Percentiles rank a stretch among this genome's conserved stretches.
Evolutionary conservation across 306 rosid species (phyloP).

Genomic region (Casuarina cunninghamiana): DNA sequence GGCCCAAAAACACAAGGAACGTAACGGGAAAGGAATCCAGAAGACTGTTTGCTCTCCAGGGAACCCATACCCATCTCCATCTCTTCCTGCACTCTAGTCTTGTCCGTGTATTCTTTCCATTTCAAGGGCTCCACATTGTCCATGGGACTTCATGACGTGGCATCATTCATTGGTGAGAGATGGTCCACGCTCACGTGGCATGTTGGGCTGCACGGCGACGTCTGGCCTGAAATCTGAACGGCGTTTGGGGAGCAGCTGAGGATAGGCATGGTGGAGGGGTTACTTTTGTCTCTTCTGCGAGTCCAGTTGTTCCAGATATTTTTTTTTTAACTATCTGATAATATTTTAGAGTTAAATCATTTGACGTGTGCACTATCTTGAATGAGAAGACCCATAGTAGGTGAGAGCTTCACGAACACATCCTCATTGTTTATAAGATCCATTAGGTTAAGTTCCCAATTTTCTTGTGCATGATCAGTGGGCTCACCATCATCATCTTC

Average conservation of each 20-base stretch:
- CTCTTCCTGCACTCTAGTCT: background rate
- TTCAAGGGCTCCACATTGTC: no score
- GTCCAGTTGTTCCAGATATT: background rate
- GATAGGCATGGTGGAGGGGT: no score
- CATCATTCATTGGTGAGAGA: background rate
- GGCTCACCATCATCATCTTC: constrained; percentile 10
- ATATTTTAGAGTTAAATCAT: background rate
- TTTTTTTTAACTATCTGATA: background rate
- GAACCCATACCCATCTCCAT: constrained; percentile 12
- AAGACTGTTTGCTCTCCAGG: constrained; percentile 19
- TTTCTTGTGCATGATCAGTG: constrained; percentile 55
- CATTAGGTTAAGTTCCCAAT: constrained; percentile 47
- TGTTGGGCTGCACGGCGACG: background rate
- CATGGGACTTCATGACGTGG: constrained; percentile 12
- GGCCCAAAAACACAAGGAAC: background rate
- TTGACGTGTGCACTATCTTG: constrained; percentile 35
- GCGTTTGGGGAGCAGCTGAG: background rate
- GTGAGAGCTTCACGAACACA: constrained; percentile 76
- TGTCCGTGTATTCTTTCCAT: background rate
- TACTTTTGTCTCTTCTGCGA: background rate
- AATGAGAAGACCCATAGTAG: constrained; percentile 71
- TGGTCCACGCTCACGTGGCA: constrained; percentile 29
- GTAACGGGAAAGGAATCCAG: constrained; percentile 27
- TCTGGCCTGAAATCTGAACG: constrained; percentile 1
- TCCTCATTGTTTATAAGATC: constrained; percentile 29